These are phyloP conservation scores for Lactarius akahatsu DNA, from an alignment of 768 basidiomycete genomes.

Conservation along the genomic window DNA sequence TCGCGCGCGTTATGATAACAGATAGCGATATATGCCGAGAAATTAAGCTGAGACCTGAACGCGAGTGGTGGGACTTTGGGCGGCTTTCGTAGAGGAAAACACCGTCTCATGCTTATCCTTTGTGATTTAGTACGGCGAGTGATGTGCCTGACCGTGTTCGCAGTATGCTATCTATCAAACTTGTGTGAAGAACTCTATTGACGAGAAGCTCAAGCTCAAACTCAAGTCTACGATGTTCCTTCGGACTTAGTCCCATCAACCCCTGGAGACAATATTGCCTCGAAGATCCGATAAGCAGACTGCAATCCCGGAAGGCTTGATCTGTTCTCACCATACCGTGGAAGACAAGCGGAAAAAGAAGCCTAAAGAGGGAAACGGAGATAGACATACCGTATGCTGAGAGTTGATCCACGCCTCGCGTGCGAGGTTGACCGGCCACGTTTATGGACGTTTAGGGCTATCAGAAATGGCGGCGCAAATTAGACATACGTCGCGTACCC, in stretches of 20 bases:
- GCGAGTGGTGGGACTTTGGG: background rate
- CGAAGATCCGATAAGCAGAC: background rate
- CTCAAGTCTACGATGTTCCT: background rate
- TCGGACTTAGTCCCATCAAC: background rate
- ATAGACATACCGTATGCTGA: background rate
- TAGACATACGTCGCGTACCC: too few species aligned
- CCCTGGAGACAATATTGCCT: background rate
- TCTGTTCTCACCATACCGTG: background rate
- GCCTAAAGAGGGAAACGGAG: background rate
- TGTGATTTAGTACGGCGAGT: background rate
- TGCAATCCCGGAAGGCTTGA: background rate
- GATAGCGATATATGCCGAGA: background rate
- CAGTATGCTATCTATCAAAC: background rate
- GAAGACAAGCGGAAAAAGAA: background rate
- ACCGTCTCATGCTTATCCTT: background rate
- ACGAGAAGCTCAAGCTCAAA: background rate
- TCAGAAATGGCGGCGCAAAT: background rate
- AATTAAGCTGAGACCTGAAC: background rate
- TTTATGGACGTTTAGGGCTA: background rate
- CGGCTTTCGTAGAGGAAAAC: background rate
- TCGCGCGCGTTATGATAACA: background rate
- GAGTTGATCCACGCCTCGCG: conserved; percentile 1
- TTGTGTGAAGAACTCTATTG: background rate
- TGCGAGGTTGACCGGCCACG: background rate
- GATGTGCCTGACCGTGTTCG: background rate